Conservation (phyloP, 371 early-diverging fungal species). For the Apophysomyces trapeziformis region DNA sequence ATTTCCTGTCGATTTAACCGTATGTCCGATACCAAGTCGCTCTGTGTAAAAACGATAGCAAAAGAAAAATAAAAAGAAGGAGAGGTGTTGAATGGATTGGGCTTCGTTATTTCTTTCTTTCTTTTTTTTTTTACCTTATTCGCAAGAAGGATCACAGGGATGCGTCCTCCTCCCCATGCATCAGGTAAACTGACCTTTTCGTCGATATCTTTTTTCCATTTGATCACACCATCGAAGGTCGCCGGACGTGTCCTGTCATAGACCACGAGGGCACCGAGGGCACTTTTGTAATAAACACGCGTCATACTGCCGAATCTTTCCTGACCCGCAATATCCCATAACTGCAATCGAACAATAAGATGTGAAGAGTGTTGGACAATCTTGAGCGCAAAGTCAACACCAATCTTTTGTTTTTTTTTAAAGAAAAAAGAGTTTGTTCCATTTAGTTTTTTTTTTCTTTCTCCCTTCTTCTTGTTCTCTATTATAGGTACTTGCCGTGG, state of each 20-base stretch:
- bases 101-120: background rate
- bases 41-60: slow-evolving; percentile 16
- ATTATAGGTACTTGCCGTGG: slow-evolving; percentile 53
- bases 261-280: slow-evolving; percentile 68
- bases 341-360: slow-evolving; percentile 59
- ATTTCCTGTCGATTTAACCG: slow-evolving; percentile 30
- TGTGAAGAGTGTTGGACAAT: slow-evolving; percentile 58
- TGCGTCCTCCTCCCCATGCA: slow-evolving; percentile 41
- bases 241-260: slow-evolving; percentile 68
- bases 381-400: slow-evolving; percentile 82
- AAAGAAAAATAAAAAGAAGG: no score
- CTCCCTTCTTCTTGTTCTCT: no score
- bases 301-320: slow-evolving; percentile 72
- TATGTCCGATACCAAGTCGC: slow-evolving; percentile 47
- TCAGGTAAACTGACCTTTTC: slow-evolving; percentile 46
- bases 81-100: background rate
- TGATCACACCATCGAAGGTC: slow-evolving; percentile 64
- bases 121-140: slow-evolving; percentile 42
- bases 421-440: no score
- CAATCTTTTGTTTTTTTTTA: slow-evolving; percentile 45
- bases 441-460: no score
- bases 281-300: slow-evolving; percentile 72
- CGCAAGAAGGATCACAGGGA: slow-evolving; percentile 52
- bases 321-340: slow-evolving; percentile 80
- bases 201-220: slow-evolving; percentile 64